A percentile compares a stretch with the other conserved stretches of the same genome.
phyloP scores from a whole-genome alignment of 805 yeast genomes.

The Nakazawaea wyomingensis region DNA sequence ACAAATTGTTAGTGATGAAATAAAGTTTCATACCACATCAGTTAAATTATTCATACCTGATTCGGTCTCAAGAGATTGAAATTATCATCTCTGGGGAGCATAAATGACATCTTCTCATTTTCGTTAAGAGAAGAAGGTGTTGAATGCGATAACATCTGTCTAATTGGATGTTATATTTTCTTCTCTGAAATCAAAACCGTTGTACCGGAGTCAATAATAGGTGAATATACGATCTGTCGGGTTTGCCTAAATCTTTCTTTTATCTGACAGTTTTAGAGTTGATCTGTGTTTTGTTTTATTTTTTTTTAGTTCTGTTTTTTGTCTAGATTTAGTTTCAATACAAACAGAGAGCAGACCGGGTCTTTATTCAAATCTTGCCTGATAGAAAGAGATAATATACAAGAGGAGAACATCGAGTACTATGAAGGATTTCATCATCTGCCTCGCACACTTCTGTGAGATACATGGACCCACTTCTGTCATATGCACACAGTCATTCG shows the following conservation, averaged over 20 bases:
- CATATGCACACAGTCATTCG: conserved; percentile 50
- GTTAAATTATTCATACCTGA: conserved; percentile 5
- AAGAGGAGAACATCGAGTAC: no score
- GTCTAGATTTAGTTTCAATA: no score
- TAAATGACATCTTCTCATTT: neutral
- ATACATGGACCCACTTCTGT: conserved; percentile 69
- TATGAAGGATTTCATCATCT: conserved; percentile 38
- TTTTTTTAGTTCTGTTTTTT: no score
- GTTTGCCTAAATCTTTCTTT: no score
- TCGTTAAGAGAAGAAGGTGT: conserved; percentile 1
- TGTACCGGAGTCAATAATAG: no score
- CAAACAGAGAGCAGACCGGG: no score
- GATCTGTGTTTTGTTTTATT: neutral
- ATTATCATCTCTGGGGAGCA: neutral
- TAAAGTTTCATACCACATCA: no score
- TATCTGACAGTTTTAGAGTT: neutral
- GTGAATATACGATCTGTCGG: no score
- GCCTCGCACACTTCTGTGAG: conserved; percentile 74
- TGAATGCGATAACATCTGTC: neutral
- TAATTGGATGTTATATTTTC: no score
- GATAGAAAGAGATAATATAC: no score
- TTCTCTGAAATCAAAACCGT: no score
- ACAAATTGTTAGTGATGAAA: neutral
- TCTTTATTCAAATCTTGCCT: no score
- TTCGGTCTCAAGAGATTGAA: conserved; percentile 4